Percentiles rank a stretch among this genome's conserved stretches.
These are phyloP conservation scores for Psilocybe cubensis DNA, from an alignment of 768 basidiomycete genomes.

Conservation along the genomic window DNA sequence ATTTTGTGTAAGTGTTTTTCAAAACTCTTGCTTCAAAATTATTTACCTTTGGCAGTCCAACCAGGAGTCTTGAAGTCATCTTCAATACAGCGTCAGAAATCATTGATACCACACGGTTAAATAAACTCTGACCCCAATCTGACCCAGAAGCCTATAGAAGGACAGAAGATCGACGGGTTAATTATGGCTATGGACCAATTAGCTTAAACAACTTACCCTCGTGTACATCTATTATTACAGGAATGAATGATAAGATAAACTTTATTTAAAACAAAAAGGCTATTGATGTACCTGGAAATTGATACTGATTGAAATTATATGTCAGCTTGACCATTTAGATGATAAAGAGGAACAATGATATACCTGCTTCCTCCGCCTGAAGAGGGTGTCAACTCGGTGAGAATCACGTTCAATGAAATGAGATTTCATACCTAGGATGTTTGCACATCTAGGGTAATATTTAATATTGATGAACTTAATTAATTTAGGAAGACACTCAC, in stretches of 20 bases:
- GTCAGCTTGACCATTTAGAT: not conserved
- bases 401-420: not conserved
- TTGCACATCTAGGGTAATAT: conserved; percentile 53
- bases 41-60: conserved; percentile 63
- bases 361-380: conserved; percentile 52
- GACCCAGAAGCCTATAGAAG: conserved; percentile 65
- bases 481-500: conserved; percentile 35
- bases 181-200: not conserved
- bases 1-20: conserved; percentile 4
- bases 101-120: not conserved
- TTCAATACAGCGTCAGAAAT: conserved; percentile 29
- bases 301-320: conserved; percentile 47
- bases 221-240: conserved; percentile 61
- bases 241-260: conserved; percentile 3
- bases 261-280: not conserved
- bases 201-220: conserved; percentile 37
- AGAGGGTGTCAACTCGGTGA: not conserved
- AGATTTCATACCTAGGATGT: conserved; percentile 52
- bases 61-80: conserved; percentile 77
- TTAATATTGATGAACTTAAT: not conserved
- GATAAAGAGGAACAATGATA: conserved; percentile 8
- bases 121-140: conserved; percentile 57
- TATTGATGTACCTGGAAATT: conserved; percentile 59
- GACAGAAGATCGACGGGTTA: not conserved
- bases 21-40: not conserved